Conservation (phyloP, 2,329 filamentous ascomycete species). For the Claviceps sp. region DNA sequence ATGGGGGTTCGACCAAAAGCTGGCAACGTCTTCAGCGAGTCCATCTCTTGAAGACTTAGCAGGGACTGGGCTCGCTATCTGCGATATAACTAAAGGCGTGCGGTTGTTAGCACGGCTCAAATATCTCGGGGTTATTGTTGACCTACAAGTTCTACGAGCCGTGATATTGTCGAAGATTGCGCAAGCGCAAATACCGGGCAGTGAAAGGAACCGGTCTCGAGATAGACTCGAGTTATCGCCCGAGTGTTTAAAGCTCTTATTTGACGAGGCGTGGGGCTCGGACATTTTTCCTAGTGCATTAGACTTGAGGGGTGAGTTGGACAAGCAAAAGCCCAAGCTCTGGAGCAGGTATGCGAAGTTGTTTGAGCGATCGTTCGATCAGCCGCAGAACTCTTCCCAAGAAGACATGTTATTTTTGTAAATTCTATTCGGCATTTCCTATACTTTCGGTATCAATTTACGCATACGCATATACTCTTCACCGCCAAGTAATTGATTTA, state of each 20-base stretch:
- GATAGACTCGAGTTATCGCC: constrained; percentile 18
- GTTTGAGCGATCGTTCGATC: constrained; percentile 7
- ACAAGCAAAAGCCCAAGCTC: constrained; percentile 16
- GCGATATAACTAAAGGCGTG: constrained; percentile 24
- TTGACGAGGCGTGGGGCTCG: constrained; percentile 23
- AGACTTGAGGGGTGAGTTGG: constrained; percentile 15
- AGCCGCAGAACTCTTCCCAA: background rate
- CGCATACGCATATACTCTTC: background rate
- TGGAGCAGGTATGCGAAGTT: constrained; percentile 18
- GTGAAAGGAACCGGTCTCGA: constrained; percentile 15
- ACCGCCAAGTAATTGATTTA: background rate
- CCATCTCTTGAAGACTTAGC: constrained; percentile 6
- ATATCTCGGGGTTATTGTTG: constrained; percentile 22
- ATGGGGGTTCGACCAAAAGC: constrained; percentile 30
- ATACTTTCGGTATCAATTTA: background rate
- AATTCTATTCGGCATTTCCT: background rate
- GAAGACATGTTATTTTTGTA: background rate
- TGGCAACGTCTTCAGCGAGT: constrained; percentile 12
- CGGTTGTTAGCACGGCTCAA: constrained; percentile 21
- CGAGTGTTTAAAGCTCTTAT: constrained; percentile 16
- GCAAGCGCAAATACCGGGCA: constrained; percentile 15
- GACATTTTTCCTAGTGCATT: constrained; percentile 15
- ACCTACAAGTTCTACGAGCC: constrained; percentile 18
- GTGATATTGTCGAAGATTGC: constrained; percentile 18
- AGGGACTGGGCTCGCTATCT: constrained; percentile 10